These are phyloP conservation scores for Rhodotorula mucilaginosa DNA, from an alignment of 1,284 basidiomycete genomes.

Conservation along the genomic window DNA sequence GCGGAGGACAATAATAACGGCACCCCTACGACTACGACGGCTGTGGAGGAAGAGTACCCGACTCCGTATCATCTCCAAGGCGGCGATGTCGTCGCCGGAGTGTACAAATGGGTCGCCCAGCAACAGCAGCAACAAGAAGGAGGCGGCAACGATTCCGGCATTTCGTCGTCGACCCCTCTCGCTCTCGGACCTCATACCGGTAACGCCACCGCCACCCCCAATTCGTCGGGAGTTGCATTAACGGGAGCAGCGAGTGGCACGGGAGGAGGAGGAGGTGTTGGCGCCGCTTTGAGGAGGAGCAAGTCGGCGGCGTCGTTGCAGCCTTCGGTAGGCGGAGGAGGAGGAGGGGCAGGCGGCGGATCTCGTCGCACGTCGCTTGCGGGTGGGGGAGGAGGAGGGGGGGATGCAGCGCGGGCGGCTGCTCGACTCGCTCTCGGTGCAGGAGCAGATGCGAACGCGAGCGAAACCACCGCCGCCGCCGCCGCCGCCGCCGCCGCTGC, in stretches of 20 bases:
- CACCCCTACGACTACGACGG: neutral
- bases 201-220: neutral
- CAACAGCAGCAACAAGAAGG: constrained; percentile 6
- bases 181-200: neutral
- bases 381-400: neutral
- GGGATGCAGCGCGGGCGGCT: neutral
- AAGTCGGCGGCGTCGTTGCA: constrained; percentile 16
- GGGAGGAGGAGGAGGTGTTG: too few species aligned
- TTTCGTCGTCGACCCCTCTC: neutral
- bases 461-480: neutral
- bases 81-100: constrained; percentile 41
- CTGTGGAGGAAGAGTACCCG: constrained; percentile 37
- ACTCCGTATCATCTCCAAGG: constrained; percentile 43
- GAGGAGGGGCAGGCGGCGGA: neutral
- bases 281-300: constrained; percentile 10
- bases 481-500: constrained; percentile 18
- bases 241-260: neutral
- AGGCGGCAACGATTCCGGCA: neutral
- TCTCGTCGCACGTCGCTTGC: constrained; percentile 3
- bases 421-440: constrained; percentile 2
- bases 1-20: neutral
- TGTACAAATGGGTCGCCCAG: constrained; percentile 43
- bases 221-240: neutral
- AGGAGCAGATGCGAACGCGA: neutral
- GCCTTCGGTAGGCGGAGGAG: neutral